phyloP scores from a whole-genome alignment of 2,329 filamentous ascomycete genomes.

The Peltaster fructicola region DNA sequence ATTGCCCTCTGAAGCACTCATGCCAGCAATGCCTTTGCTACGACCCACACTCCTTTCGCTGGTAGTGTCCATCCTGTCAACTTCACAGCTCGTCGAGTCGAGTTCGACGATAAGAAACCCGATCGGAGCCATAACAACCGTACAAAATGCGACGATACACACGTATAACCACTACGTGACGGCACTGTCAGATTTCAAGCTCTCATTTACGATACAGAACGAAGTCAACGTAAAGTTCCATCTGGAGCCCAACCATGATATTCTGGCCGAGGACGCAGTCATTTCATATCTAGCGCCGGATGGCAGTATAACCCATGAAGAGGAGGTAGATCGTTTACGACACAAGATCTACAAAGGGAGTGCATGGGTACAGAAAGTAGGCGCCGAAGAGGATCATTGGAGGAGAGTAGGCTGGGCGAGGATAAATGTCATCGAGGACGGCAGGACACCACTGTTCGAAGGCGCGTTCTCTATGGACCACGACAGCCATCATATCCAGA shows the following conservation, averaged over 20 bases:
- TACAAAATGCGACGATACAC: conserved; percentile 61
- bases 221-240: conserved; percentile 57
- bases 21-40: too few relatives aligned
- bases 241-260: conserved; percentile 80
- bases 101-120: conserved; percentile 56
- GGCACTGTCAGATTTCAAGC: conserved; percentile 65
- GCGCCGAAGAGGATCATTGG: conserved; percentile 44
- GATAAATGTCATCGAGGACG: conserved; percentile 61
- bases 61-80: too few relatives aligned
- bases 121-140: conserved; percentile 51
- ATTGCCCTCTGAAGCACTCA: too few relatives aligned
- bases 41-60: too few relatives aligned
- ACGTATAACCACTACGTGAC: conserved; percentile 65
- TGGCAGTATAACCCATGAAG: conserved; percentile 48
- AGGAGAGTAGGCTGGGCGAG: conserved; percentile 73
- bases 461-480: conserved; percentile 69
- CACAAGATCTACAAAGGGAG: conserved; percentile 76
- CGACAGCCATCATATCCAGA: conserved; percentile 75
- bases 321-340: conserved; percentile 51
- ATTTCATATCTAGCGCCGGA: conserved; percentile 56
- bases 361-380: conserved; percentile 46
- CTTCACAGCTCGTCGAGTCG: too few relatives aligned
- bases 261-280: conserved; percentile 58
- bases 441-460: conserved; percentile 64
- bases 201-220: conserved; percentile 56